Conservation (phyloP, 495 filamentous ascomycete genomes). For the Massariosphaeria phaeospora region DNA sequence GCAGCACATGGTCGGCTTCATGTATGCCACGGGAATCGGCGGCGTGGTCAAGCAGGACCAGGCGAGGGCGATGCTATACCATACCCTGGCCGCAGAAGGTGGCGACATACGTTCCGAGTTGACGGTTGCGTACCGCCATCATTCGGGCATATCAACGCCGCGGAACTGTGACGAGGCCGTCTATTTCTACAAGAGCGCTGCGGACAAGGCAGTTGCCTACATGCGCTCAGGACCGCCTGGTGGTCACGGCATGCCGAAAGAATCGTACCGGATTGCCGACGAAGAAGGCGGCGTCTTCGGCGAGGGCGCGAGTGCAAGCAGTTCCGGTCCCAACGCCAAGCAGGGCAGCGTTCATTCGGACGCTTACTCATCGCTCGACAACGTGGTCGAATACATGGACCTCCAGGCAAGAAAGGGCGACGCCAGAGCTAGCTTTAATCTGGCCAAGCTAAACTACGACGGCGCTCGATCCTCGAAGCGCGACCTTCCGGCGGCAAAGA, state of each 20-base stretch:
- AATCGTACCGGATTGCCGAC: slow-evolving; percentile 78
- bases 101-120: slow-evolving; percentile 87
- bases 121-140: slow-evolving; percentile 84
- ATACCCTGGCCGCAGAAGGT: slow-evolving; percentile 84
- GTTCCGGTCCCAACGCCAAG: slow-evolving; percentile 79
- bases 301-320: slow-evolving; percentile 85
- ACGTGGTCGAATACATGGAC: slow-evolving; percentile 91
- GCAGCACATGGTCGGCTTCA: slow-evolving; percentile 90
- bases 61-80: slow-evolving; percentile 86
- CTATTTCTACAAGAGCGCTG: slow-evolving; percentile 85
- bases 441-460: slow-evolving; percentile 87
- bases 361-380: slow-evolving; percentile 77
- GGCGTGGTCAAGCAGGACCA: slow-evolving; percentile 80
- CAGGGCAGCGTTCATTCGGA: slow-evolving; percentile 65
- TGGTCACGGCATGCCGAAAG: slow-evolving; percentile 66
- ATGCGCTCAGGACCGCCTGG: slow-evolving; percentile 87
- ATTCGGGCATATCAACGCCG: slow-evolving; percentile 76
- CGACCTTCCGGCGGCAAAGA: slow-evolving; percentile 68
- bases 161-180: slow-evolving; percentile 81
- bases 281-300: slow-evolving; percentile 91
- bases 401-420: slow-evolving; percentile 92
- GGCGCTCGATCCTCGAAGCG: slow-evolving; percentile 69
- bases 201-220: slow-evolving; percentile 86
- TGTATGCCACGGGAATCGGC: slow-evolving; percentile 91
- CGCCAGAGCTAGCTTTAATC: slow-evolving; percentile 81